These are phyloP conservation scores for Hibiscus mutabilis DNA, from an alignment of 345 rosid species.

Conservation along the genomic window DNA sequence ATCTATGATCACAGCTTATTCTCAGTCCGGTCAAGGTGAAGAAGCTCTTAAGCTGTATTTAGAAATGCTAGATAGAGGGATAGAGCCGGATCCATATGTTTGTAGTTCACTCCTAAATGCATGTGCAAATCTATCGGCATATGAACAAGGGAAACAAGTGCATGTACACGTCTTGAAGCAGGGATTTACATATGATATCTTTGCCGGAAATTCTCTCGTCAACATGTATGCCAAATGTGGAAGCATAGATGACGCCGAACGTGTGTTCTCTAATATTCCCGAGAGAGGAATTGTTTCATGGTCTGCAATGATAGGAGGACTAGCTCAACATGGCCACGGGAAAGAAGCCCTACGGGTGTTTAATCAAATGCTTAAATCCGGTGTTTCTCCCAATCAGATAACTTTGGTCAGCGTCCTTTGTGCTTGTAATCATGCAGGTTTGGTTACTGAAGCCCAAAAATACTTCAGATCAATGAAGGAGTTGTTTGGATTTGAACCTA, in stretches of 20 bases:
- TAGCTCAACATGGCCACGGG: constrained; percentile 55
- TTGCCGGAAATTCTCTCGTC: constrained; percentile 60
- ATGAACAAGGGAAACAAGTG: constrained; percentile 65
- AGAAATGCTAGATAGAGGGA: constrained; percentile 32
- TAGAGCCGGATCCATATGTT: constrained; percentile 53
- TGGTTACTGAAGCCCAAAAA: constrained; percentile 42
- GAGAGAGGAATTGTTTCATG: constrained; percentile 57
- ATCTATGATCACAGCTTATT: constrained; percentile 46
- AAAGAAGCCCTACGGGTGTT: constrained; percentile 40
- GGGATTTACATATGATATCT: constrained; percentile 44
- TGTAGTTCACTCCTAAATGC: constrained; percentile 59
- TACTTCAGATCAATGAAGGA: constrained; percentile 41
- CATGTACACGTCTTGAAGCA: constrained; percentile 49
- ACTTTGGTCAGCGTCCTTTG: constrained; percentile 49
- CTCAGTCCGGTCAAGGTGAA: constrained; percentile 58
- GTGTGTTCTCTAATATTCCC: constrained; percentile 39
- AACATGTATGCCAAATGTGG: constrained; percentile 66
- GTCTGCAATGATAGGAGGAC: constrained; percentile 56
- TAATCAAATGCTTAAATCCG: constrained; percentile 39
- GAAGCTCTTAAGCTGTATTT: constrained; percentile 51
- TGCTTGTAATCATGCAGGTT: constrained; percentile 65
- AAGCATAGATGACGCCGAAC: constrained; percentile 49
- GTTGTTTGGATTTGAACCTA: constrained; percentile 36
- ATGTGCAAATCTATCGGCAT: constrained; percentile 56
- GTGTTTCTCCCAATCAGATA: constrained; percentile 48